Base-by-base conservation (phyloP, 1,139 yeast genomes). In the Geotrichum candidum region DNA sequence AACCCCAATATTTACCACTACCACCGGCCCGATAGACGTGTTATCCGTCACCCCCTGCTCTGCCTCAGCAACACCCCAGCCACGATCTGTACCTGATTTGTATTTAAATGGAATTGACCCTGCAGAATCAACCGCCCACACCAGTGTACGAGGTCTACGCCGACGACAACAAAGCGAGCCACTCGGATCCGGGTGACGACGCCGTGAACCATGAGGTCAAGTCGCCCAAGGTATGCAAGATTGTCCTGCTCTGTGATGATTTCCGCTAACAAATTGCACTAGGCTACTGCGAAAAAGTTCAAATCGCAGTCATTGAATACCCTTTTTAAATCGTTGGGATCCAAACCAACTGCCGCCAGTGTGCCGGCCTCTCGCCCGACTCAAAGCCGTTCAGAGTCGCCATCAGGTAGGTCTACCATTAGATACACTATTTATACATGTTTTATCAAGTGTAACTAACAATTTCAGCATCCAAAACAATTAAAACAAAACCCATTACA, bases 251-350 rank as follows among this genome's bases (percentile, higher is more conserved):
- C 2, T 18, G 3, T 38, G 18, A 38, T 15, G 45, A 6, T 38
- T 38, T 38, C 45, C 13, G 18, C 45, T 38, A 38, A 38, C 45
- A n/a, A 38, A 38, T 38, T 38, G 11, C 10, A 38, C 10, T 13
- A 38, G 45, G 45, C 45, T n/a, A 38, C 45, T 11, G 45, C 45
- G 18, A 38, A 73, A 65, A 65, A 73, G 52, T 77, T 75, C 70
- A 76, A 75, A 65, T 70, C 77, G 10, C 77, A 75, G 65, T 73
- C 74, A 23, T 69, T 76, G 50, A 76, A 74, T 65, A 68, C 72
- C 46, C 66, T 76, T 54, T 76, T 76, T 11, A 68, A 68, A 46
- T 57, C 65, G 53, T 60, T 65, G 54, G 61, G 65, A 54, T 38
- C 57, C 18, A 45, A 51, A 23, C 22, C 48, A 2, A 41, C 62